These are phyloP conservation scores for Styphnolobium japonicum DNA, from an alignment of 306 rosid genomes.

Conservation along the genomic window DNA sequence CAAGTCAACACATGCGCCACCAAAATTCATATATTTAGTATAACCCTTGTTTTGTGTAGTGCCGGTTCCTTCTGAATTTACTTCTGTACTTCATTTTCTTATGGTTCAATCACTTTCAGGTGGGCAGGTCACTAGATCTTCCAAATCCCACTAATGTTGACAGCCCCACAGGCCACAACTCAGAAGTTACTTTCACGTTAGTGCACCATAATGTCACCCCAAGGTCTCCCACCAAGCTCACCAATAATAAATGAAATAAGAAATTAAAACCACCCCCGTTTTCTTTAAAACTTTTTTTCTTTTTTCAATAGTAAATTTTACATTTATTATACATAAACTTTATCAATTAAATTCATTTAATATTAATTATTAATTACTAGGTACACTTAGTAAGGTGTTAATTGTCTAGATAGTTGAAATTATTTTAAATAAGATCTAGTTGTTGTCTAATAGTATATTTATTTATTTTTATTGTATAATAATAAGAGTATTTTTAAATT, in stretches of 20 bases:
- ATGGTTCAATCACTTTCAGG: conserved; percentile 40
- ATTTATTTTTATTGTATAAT: no score
- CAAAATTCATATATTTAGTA: conserved; percentile 13
- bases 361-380: no score
- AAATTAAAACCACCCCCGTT: background rate
- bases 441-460: no score
- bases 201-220: conserved; percentile 14
- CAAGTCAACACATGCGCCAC: background rate
- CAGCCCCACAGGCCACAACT: conserved; percentile 25
- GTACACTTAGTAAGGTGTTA: no score
- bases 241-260: background rate
- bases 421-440: no score
- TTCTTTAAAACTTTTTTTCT: no score
- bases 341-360: no score
- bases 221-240: background rate
- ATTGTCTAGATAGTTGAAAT: no score
- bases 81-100: background rate
- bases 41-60: conserved; percentile 2
- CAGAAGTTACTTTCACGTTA: conserved; percentile 9
- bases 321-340: no score
- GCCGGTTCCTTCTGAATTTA: background rate
- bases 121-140: conserved; percentile 33
- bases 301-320: no score
- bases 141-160: conserved; percentile 49
- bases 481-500: no score